phyloP scores from a whole-genome alignment of 805 yeast genomes.

The Lipomyces sp. region DNA sequence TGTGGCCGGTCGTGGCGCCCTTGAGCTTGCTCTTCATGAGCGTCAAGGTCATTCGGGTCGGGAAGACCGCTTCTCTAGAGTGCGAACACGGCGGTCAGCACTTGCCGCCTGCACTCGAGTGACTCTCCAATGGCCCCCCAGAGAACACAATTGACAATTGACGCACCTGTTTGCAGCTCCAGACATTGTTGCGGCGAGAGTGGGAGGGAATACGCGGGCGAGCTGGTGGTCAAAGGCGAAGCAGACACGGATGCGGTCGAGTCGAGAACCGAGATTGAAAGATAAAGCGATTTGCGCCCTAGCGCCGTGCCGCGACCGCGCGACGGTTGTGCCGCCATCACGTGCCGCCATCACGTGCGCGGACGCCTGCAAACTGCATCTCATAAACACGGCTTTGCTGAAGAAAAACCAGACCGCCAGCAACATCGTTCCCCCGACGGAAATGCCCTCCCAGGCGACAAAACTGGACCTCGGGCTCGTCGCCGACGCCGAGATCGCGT shows the following conservation, averaged over 20 bases:
- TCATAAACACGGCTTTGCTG: too few species aligned
- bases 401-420: conserved; percentile 2
- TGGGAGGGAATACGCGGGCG: too few species aligned
- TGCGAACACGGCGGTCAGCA: background rate
- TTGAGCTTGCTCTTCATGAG: conserved; percentile 92
- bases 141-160: background rate
- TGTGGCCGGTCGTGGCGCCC: conserved; percentile 97
- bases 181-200: conserved; percentile 10
- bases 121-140: too few species aligned
- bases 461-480: conserved; percentile 16
- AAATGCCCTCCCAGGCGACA: background rate
- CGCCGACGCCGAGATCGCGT: conserved; percentile 46
- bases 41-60: conserved; percentile 58
- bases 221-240: background rate
- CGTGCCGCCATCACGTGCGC: background rate
- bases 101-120: too few species aligned
- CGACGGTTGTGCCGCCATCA: background rate
- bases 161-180: conserved; percentile 28
- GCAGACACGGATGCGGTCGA: background rate
- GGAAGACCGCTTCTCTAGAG: conserved; percentile 29
- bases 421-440: background rate
- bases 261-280: conserved; percentile 1
- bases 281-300: conserved; percentile 3
- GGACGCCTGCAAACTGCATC: background rate
- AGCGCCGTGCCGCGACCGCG: background rate